Percentiles rank a stretch among this genome's conserved stretches.
These are phyloP conservation scores for Backusella psychrophila DNA, from an alignment of 192 early-diverging fungal species.

Conservation along the genomic window DNA sequence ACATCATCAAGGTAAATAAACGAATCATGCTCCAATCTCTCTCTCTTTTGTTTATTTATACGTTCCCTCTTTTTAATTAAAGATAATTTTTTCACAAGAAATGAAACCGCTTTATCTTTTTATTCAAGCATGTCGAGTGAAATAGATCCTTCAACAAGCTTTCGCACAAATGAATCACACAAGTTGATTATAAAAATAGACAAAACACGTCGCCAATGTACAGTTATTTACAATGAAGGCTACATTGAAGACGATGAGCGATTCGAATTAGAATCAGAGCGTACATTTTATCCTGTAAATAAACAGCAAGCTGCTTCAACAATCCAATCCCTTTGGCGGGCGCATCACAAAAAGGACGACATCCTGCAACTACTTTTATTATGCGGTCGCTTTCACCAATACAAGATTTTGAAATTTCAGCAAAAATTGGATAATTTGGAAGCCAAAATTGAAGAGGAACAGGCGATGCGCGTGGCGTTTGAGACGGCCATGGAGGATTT, in stretches of 20 bases:
- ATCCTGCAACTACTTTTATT: background rate
- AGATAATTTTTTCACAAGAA: background rate
- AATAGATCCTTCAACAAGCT: background rate
- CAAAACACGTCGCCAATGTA: background rate
- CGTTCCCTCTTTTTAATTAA: background rate
- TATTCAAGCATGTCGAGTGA: background rate
- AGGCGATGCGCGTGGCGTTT: conserved; percentile 16
- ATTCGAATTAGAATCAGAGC: background rate
- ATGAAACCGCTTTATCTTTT: background rate
- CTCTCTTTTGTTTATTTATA: background rate
- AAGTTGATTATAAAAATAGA: background rate
- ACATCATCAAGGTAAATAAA: background rate
- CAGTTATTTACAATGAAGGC: background rate
- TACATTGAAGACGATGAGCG: background rate
- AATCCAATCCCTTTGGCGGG: background rate
- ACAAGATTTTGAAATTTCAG: background rate
- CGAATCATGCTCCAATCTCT: background rate
- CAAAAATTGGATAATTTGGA: background rate
- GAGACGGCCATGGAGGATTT: conserved; percentile 22
- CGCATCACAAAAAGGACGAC: background rate
- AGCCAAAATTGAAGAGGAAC: background rate
- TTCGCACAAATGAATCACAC: background rate
- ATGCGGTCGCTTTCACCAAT: background rate
- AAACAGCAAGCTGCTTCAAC: background rate
- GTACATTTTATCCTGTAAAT: background rate